Base-by-base conservation (phyloP, 78 protist species). In the Kipferlia bialata region DNA sequence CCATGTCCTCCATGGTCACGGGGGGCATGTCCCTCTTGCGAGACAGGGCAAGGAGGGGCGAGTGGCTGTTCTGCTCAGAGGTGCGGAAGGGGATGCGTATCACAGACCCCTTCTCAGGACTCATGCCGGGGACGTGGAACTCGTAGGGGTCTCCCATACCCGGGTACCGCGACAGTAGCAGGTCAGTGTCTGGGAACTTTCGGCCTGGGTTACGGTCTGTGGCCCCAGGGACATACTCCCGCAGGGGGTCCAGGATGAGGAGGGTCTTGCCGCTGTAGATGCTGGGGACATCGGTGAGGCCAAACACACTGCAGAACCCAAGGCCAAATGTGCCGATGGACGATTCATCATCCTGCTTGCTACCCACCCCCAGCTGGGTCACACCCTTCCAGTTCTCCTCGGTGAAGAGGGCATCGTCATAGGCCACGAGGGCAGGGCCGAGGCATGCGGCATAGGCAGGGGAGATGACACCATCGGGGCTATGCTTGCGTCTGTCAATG, bases 271-370 rank as follows among this genome's bases (percentile, higher is more conserved):
- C 48, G 33, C 33, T 17, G 26, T 45, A 31, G 53, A 65, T 28
- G 44, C 32, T 17, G 17, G 70, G 70, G 17, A 48, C 6, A 20
- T 81, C 72, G 28, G 82, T 75, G 31, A 81, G 33, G 62, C 65
- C 51, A 57, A 71, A 81, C 31, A 70, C 70, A 24, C 79, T 64
- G 53, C 76, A 76, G 66, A 81, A 76, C 33, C 85, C 85, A 13
- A 70, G 57, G 24, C 84, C 84, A 68, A 67, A 70, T 15, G 45
- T 72, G 34, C 85, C 85, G 54, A 74, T 76, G 20, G 29, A 36
- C 0, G 31, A 16, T 17, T 12, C 18, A 18, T 74, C 77, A 16
- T 7, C 45, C 28, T 36, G 69, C 60, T 78, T 77, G 44, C 37
- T 15, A 31, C 26, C 28, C 37, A 10, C 5, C 16, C 70, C 70